A percentile compares a stretch with the other conserved stretches of the same genome.
phyloP scores from a whole-genome alignment of 306 rosid genomes.

The Cucumis sativus region Cucumber_9930_V3 NC_026658.2:5354001-5354500 shows the following conservation, averaged over 20 bases:
- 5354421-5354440: background rate
- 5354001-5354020: constrained; percentile 91
- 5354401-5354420: background rate
- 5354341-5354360: constrained; percentile 94
- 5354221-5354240: constrained; percentile 4
- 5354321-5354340: constrained; percentile 97
- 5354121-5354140: constrained; percentile 61
- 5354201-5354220: constrained; percentile 2
- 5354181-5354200: constrained; percentile 7
- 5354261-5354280: constrained; percentile 98
- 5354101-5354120: constrained; percentile 90
- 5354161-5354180: background rate
- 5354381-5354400: constrained; percentile 16
- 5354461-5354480: background rate
- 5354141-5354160: background rate
- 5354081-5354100: constrained; percentile 93
- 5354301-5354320: constrained; percentile 99
- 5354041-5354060: constrained; percentile 88
- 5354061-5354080: constrained; percentile 90
- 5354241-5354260: constrained; percentile 56
- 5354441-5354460: background rate
- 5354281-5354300: constrained; percentile 90
- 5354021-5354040: constrained; percentile 93
- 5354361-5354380: constrained; percentile 60
- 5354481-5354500: background rate